Evolutionary conservation across 495 filamentous ascomycete species (phyloP).

Genomic region (Clohesyomyces aquaticus): DNA sequence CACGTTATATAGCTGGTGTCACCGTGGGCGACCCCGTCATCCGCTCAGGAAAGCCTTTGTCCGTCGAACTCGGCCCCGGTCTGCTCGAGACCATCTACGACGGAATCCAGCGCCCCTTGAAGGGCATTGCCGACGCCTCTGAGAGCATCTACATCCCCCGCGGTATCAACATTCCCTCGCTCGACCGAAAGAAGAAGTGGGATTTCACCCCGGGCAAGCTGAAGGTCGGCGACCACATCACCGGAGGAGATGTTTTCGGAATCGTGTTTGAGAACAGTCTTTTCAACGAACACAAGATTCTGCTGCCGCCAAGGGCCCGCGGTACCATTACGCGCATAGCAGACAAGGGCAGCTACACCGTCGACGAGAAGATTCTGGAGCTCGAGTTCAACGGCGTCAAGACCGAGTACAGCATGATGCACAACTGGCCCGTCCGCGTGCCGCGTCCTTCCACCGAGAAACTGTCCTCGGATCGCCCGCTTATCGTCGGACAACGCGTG

Average conservation of each 20-base stretch:
- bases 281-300: slow-evolving; percentile 90
- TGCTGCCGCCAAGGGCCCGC: slow-evolving; percentile 86
- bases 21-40: slow-evolving; percentile 92
- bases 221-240: slow-evolving; percentile 96
- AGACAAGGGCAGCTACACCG: slow-evolving; percentile 86
- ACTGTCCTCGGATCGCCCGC: slow-evolving; percentile 80
- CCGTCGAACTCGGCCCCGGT: slow-evolving; percentile 95
- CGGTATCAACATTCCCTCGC: slow-evolving; percentile 84
- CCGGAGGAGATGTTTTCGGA: slow-evolving; percentile 93
- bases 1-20: slow-evolving; percentile 70
- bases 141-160: slow-evolving; percentile 96
- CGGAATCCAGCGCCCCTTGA: slow-evolving; percentile 94
- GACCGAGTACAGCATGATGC: slow-evolving; percentile 94
- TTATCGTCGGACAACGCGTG: slow-evolving; percentile 95
- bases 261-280: slow-evolving; percentile 95
- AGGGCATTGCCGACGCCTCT: slow-evolving; percentile 73
- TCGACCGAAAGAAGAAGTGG: slow-evolving; percentile 90
- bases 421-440: slow-evolving; percentile 98
- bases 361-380: slow-evolving; percentile 92
- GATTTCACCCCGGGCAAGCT: slow-evolving; percentile 82
- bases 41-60: slow-evolving; percentile 90
- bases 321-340: slow-evolving; percentile 92
- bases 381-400: slow-evolving; percentile 97
- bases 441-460: slow-evolving; percentile 89
- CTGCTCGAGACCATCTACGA: slow-evolving; percentile 99